These are phyloP conservation scores for Gossypium schwendimanii DNA, from an alignment of 441 rosid species.

Conservation along the genomic window DNA sequence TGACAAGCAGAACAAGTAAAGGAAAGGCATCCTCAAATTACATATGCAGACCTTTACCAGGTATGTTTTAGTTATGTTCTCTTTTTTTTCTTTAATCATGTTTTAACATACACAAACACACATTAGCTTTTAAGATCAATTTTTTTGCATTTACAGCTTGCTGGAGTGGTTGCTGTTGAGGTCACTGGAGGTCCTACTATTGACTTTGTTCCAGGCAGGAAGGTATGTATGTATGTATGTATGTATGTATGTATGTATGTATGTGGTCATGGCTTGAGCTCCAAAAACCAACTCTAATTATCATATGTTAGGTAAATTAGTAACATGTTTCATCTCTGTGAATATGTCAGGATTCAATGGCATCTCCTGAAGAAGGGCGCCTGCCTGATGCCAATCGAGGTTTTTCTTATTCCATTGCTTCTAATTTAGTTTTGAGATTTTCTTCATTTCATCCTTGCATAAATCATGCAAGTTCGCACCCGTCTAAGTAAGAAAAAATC, in stretches of 20 bases:
- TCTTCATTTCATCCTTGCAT: neutral
- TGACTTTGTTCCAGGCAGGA: conserved; percentile 69
- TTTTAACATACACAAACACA: neutral
- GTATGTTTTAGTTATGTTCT: conserved; percentile 19
- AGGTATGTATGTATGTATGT: conserved; percentile 31
- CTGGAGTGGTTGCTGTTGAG: conserved; percentile 89
- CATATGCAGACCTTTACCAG: conserved; percentile 85
- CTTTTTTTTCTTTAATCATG: neutral
- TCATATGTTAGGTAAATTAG: neutral
- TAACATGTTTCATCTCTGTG: neutral
- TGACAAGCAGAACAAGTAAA: neutral
- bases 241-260: neutral
- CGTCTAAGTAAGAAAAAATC: no score
- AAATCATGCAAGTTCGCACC: no score
- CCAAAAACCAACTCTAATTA: neutral
- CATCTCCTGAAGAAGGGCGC: conserved; percentile 59
- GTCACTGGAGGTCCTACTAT: conserved; percentile 77
- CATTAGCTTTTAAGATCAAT: neutral
- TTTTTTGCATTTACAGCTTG: conserved; percentile 45
- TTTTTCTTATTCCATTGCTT: conserved; percentile 6
- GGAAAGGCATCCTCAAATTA: conserved; percentile 31
- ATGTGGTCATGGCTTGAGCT: neutral
- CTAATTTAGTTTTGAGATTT: neutral
- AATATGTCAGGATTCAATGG: conserved; percentile 46
- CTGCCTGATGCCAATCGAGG: conserved; percentile 75